Conservation (phyloP, 108 stramenopile genomes). For the Nannochloropsis gaditana region DNA sequence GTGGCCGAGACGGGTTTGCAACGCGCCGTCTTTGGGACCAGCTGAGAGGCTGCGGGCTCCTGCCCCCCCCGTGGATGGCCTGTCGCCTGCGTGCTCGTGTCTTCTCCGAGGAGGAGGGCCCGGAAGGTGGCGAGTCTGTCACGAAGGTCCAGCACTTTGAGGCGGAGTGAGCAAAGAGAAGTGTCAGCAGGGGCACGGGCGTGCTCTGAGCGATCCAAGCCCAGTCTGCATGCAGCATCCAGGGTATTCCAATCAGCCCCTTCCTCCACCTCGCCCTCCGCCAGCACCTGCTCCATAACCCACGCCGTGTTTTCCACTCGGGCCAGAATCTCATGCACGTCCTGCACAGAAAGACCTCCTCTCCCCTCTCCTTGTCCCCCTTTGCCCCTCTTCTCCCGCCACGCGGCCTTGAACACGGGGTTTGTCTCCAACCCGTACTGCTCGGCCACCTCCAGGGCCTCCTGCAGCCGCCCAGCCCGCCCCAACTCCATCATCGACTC, state of each 20-base stretch:
- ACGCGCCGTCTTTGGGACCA: too few species aligned
- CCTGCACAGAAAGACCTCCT: not conserved
- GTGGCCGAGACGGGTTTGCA: not conserved
- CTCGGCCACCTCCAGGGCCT: not conserved
- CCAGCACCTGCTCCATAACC: not conserved
- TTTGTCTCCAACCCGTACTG: not conserved
- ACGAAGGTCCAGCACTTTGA: not conserved
- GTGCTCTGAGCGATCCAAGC: not conserved
- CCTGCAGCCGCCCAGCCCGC: not conserved
- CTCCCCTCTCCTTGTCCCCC: not conserved
- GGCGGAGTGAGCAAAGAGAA: not conserved
- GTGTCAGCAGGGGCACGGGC: not conserved
- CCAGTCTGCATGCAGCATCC: not conserved
- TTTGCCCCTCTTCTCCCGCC: not conserved
- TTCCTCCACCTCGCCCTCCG: not conserved
- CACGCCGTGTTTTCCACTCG: not conserved
- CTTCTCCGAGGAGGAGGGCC: not conserved
- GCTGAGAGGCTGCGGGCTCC: too few species aligned
- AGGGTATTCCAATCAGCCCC: not conserved
- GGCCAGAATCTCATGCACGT: not conserved
- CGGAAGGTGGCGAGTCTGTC: not conserved
- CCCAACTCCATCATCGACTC: not conserved
- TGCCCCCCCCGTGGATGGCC: too few species aligned
- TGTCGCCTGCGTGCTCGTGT: not conserved
- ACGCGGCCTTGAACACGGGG: not conserved